Evolutionary conservation across 495 filamentous ascomycete species (phyloP).

Genomic region (Penicillium soppii): DNA sequence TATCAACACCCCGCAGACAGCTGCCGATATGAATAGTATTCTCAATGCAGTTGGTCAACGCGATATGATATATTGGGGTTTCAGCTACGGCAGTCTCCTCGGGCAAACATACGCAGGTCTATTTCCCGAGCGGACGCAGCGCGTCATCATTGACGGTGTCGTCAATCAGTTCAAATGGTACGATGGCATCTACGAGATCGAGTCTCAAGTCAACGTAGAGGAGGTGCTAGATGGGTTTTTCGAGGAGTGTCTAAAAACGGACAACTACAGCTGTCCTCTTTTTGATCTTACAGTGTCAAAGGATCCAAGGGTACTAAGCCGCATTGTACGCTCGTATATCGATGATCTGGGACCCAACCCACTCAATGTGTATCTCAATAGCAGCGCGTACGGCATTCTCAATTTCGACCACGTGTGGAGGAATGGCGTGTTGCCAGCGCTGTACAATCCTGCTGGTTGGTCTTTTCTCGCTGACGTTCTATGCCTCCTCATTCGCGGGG

Average conservation of each 20-base stretch:
- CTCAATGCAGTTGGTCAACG: conserved; percentile 42
- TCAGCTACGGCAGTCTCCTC: conserved; percentile 18
- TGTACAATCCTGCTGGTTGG: conserved; percentile 39
- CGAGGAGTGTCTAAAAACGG: conserved; percentile 43
- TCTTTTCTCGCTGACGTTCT: conserved; percentile 31
- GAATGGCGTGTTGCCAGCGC: conserved; percentile 34
- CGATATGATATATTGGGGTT: conserved; percentile 20
- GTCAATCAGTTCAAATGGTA: conserved; percentile 33
- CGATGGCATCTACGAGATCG: conserved; percentile 1
- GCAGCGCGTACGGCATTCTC: conserved; percentile 33
- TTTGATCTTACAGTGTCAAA: conserved; percentile 29
- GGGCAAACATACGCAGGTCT: conserved; percentile 17
- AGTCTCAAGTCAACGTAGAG: conserved; percentile 34
- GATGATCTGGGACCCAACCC: conserved; percentile 29
- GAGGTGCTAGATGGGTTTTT: conserved; percentile 39
- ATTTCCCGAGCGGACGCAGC: conserved; percentile 14
- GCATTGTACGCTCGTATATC: conserved; percentile 23
- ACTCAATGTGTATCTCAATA: conserved; percentile 41
- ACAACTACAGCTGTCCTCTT: conserved; percentile 19
- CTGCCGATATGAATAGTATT: conserved; percentile 51
- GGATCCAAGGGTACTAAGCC: conserved; percentile 28
- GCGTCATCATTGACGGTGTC: conserved; percentile 16
- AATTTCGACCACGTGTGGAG: conserved; percentile 33
- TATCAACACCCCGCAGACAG: conserved; percentile 48
- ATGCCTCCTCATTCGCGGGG: conserved; percentile 35